Base-by-base conservation (phyloP, 495 filamentous ascomycete genomes). In the Saxophila tyrrhenica region DNA sequence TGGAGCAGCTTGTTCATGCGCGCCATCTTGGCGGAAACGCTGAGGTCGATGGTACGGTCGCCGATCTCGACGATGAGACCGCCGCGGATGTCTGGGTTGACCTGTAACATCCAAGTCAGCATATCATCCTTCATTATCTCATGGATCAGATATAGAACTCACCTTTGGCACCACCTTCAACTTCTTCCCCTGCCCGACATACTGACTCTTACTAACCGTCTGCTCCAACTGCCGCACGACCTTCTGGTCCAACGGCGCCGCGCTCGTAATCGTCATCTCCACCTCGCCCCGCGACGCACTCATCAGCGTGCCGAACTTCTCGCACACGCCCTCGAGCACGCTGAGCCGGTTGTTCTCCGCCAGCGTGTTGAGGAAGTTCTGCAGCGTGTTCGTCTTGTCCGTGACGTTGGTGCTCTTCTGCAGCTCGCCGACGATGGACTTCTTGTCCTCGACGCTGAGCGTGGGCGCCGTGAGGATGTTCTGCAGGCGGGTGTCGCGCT, bases 1-100 rank as follows among this genome's bases (percentile, higher is more conserved):
- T 79, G 88, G 64, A 98, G 84, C 67, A 95, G 84, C 83, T 98
- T 98, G 86, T 97, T 98, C 82, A 97, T 85, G 80, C 89, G 94
- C 70, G 86, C 77, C 73, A 98, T 85, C 81, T 88, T 92, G 67
- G 87, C 75, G 15, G 92, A 92, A 62, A 98, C 88, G 75, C 85
- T 90, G 56, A 96, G 85, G 73, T 98, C 92, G 67, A 98, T 92
- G 67, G 92, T 97, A 64, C 94, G 85, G 78, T 95, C 94, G 64
- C 89, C 90, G 63, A 98, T 86, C 72, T 98, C 91, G 64, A 98
- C 92, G 58, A 98, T 72, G 49, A 98, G 83, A 20, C 92, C 92
- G 48, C 92, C 92, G 54, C 94, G 71, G 65, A 97, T 92, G 41
- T 95, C 91, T 54, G 91, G 79, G 79, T 95, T 88, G 68, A 97